phyloP scores from a whole-genome alignment of 2,329 filamentous ascomycete species.

The Aschersonia sp. region DNA sequence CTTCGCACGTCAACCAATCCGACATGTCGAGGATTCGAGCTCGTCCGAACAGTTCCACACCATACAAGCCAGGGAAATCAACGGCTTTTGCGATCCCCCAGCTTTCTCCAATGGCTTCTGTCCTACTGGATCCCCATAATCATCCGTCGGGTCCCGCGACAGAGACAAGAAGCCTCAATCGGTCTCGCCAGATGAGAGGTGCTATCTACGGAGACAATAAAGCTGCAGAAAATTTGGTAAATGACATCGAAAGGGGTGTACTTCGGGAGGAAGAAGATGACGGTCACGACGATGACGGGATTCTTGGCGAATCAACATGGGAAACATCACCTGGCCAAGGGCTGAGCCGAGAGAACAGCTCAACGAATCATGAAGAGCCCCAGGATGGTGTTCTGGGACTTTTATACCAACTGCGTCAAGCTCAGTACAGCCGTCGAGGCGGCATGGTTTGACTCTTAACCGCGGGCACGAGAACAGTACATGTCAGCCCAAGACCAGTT shows the following conservation, averaged over 20 bases:
- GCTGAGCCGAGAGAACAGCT: slow-evolving; percentile 37
- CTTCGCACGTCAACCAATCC: slow-evolving; percentile 27
- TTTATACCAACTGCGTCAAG: slow-evolving; percentile 44
- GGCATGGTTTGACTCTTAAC: slow-evolving; percentile 17
- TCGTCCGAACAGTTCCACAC: neutral
- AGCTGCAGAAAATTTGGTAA: slow-evolving; percentile 11
- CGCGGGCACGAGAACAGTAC: neutral
- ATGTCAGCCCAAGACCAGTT: neutral
- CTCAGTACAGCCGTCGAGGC: slow-evolving; percentile 35
- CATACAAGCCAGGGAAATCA: neutral
- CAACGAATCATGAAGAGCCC: slow-evolving; percentile 26
- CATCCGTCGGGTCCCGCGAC: slow-evolving; percentile 43
- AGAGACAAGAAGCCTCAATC: slow-evolving; percentile 30
- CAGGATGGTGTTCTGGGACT: slow-evolving; percentile 42
- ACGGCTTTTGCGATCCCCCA: slow-evolving; percentile 28
- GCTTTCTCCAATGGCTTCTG: slow-evolving; percentile 55
- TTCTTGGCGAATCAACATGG: slow-evolving; percentile 45
- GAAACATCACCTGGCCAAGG: slow-evolving; percentile 39
- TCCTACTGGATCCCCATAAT: slow-evolving; percentile 62
- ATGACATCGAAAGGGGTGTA: slow-evolving; percentile 7
- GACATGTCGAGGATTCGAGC: slow-evolving; percentile 29
- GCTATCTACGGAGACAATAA: slow-evolving; percentile 34
- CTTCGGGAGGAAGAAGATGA: slow-evolving; percentile 34
- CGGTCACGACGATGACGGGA: slow-evolving; percentile 35
- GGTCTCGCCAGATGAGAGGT: slow-evolving; percentile 27